phyloP scores from a whole-genome alignment of 768 basidiomycete species.

The Boletus pseudo-olivaceus region DNA sequence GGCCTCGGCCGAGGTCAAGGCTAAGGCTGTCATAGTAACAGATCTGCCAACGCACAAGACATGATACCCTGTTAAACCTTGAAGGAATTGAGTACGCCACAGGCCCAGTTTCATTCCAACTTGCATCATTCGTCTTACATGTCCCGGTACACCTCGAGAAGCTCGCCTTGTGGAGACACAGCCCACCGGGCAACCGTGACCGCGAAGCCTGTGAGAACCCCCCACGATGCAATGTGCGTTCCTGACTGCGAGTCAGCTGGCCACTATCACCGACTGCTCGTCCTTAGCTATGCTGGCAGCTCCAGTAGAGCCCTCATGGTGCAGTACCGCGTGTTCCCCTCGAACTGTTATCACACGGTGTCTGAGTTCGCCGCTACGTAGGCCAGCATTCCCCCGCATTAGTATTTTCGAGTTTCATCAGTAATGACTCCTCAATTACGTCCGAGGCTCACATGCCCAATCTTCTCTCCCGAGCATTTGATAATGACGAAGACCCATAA shows the following conservation, averaged over 20 bases:
- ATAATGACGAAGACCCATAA: conserved; percentile 10
- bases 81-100: background rate
- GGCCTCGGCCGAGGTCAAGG: too few relatives aligned
- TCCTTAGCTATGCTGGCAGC: background rate
- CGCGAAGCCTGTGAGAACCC: background rate
- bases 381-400: background rate
- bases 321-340: background rate
- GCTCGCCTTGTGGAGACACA: background rate
- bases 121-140: background rate
- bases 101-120: background rate
- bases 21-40: too few relatives aligned
- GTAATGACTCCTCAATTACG: conserved; percentile 3
- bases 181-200: background rate
- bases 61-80: too few relatives aligned
- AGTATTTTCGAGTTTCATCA: background rate
- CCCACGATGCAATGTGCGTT: background rate
- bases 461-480: background rate
- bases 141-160: background rate
- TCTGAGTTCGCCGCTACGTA: background rate
- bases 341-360: background rate
- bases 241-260: background rate
- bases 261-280: too few relatives aligned
- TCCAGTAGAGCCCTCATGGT: background rate
- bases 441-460: conserved; percentile 15
- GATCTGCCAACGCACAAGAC: too few relatives aligned